A percentile compares a stretch with the other conserved stretches of the same genome.
Evolutionary conservation across 1,284 basidiomycete species (phyloP).

Genomic region (Ganoderma meredithae): DNA sequence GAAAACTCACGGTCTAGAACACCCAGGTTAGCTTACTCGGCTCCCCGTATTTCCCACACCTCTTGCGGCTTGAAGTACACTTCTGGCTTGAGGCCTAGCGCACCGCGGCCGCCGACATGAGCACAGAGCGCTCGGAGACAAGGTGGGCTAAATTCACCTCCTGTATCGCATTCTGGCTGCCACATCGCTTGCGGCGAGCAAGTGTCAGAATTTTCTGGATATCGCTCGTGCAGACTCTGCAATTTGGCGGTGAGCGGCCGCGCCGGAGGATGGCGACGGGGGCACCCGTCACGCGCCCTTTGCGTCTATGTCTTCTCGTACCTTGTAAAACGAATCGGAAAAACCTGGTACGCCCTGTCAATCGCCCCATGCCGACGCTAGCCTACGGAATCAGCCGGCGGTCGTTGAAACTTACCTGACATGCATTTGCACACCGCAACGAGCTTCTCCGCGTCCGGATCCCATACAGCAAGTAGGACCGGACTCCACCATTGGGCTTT

Average conservation of each 20-base stretch:
- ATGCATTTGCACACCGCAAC: constrained; percentile 92
- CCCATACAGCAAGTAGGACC: constrained; percentile 85
- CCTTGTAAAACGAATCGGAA: constrained; percentile 89
- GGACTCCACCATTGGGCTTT: constrained; percentile 96
- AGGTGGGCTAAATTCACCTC: constrained; percentile 52
- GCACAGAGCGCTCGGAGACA: constrained; percentile 16
- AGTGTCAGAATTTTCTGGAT: constrained; percentile 68
- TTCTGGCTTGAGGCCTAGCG: constrained; percentile 74
- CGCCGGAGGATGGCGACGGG: constrained; percentile 1
- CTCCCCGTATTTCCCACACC: constrained; percentile 93
- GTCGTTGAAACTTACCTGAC: constrained; percentile 59
- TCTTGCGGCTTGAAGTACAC: constrained; percentile 88
- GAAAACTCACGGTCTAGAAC: neutral
- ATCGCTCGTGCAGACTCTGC: constrained; percentile 67
- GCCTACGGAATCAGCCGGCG: constrained; percentile 25
- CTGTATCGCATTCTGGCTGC: constrained; percentile 66
- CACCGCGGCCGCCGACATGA: constrained; percentile 18
- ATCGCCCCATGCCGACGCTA: constrained; percentile 23
- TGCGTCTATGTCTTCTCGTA: constrained; percentile 27
- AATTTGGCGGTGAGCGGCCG: constrained; percentile 18
- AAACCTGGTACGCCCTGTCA: constrained; percentile 64
- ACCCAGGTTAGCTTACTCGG: constrained; percentile 67
- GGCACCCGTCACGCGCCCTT: neutral
- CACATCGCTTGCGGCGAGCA: constrained; percentile 69
- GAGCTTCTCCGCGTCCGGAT: constrained; percentile 71